Percentiles rank a stretch among this genome's conserved stretches.
Conservation (phyloP, 176 grass and related monocot genomes). For the Carex kokanica region DNA sequence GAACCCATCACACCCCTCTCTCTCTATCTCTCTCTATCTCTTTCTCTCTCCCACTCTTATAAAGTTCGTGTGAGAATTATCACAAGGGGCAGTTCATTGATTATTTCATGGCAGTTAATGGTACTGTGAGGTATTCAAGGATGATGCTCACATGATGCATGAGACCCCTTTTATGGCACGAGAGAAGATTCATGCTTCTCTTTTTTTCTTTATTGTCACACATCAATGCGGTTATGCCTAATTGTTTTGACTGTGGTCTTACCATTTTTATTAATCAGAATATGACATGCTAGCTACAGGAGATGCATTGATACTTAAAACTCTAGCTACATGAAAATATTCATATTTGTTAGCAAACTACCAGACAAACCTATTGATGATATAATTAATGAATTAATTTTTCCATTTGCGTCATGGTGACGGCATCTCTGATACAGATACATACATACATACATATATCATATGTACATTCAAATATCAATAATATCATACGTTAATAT, state of each 20-base stretch:
- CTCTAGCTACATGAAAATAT: neutral
- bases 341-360: neutral
- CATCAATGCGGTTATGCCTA: constrained; percentile 13
- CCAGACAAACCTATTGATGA: neutral
- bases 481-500: too few relatives aligned
- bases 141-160: constrained; percentile 49
- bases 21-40: neutral
- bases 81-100: constrained; percentile 43
- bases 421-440: neutral
- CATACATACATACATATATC: too few relatives aligned
- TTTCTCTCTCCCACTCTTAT: neutral
- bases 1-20: constrained; percentile 17
- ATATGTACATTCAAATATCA: too few relatives aligned
- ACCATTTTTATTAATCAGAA: constrained; percentile 10
- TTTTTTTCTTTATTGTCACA: constrained; percentile 7
- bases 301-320: neutral
- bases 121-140: constrained; percentile 37
- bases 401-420: neutral
- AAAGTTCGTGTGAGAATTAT: constrained; percentile 31
- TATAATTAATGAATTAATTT: neutral
- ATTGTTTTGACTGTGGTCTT: constrained; percentile 28
- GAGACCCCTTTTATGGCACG: constrained; percentile 35
- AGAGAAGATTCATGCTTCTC: constrained; percentile 12
- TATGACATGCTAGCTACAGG: constrained; percentile 13
- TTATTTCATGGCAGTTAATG: constrained; percentile 50